Base-by-base conservation (phyloP, 768 basidiomycete genomes). In the Pilatotrama ljubarskyi region DNA sequence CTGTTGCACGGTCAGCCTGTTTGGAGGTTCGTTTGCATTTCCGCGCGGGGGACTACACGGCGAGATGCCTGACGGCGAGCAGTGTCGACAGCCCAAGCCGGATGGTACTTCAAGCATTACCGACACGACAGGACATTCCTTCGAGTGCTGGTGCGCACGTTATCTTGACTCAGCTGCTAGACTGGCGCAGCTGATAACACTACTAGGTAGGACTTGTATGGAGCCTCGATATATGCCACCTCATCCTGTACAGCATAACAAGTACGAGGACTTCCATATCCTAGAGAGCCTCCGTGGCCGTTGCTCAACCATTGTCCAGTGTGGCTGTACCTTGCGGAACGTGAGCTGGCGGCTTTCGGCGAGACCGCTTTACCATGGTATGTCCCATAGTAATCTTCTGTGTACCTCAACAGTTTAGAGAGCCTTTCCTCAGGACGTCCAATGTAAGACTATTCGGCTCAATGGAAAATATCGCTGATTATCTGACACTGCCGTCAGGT, bases 101-200 rank as follows among this genome's bases (percentile, higher is more conserved):
- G 36, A 7, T 59, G 58, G 58, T 59, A 59, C 37, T 53, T 24
- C 37, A 25, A 11, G 37, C 58, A 54, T 22, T 59, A 59, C 18
- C 37, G 44, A 5, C 35, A 35, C 1, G 58, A 59, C n/a, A 17
- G 58, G 58, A 59, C 6, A 14, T 41, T 48, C 25, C 24, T 59
- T n/a, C 15, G 17, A 15, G 1, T 37, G 1, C 9, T 59, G 43
- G 58, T 59, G 15, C 13, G 50, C 20, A 13, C 22, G 10, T n/a
- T n/a, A n/a, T n/a, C n/a, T n/a, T n/a, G n/a, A n/a, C n/a, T n/a
- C n/a, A n/a, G n/a, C n/a, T n/a, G n/a, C n/a, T n/a, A n/a, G n/a
- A n/a, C n/a, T n/a, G n/a, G n/a, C n/a, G n/a, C n/a, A n/a, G n/a
- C n/a, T n/a, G n/a, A n/a, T n/a, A n/a, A n/a, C n/a, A n/a, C n/a